Evolutionary conservation across 1,284 basidiomycete species (phyloP).

Genomic region (Ustilago loliicola): DNA sequence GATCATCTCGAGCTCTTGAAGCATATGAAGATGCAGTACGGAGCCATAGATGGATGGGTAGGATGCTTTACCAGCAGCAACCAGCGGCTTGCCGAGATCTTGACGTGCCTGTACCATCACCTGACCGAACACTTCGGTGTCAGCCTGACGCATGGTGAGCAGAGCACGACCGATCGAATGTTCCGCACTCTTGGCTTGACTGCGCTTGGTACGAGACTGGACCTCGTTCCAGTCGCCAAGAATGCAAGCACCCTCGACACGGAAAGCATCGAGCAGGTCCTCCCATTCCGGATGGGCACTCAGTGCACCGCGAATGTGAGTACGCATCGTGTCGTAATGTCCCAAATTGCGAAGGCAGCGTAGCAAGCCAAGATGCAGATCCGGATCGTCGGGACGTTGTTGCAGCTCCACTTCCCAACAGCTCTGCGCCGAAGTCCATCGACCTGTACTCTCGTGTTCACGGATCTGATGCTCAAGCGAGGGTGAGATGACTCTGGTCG

Average conservation of each 20-base stretch:
- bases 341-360: conserved; percentile 93
- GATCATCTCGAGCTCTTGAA: conserved; percentile 87
- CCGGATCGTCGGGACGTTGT: conserved; percentile 87
- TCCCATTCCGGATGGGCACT: conserved; percentile 89
- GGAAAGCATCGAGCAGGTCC: conserved; percentile 81
- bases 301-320: conserved; percentile 92
- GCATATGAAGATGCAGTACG: conserved; percentile 85
- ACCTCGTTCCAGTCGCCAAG: conserved; percentile 87
- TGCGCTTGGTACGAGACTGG: conserved; percentile 60
- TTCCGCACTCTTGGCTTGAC: conserved; percentile 76
- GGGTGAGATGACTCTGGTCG: conserved; percentile 87
- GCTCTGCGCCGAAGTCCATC: conserved; percentile 98
- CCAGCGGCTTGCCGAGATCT: conserved; percentile 83
- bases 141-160: conserved; percentile 79
- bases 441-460: conserved; percentile 95
- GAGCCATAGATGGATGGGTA: conserved; percentile 91
- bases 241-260: conserved; percentile 95
- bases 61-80: conserved; percentile 79
- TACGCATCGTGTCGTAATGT: conserved; percentile 96
- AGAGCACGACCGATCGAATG: conserved; percentile 85
- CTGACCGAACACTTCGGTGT: conserved; percentile 42
- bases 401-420: conserved; percentile 99
- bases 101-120: conserved; percentile 80
- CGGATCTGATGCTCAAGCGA: conserved; percentile 96
- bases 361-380: conserved; percentile 89